A percentile compares a stretch with the other conserved stretches of the same genome.
These are phyloP conservation scores for Aspergillus kassunensis DNA, from an alignment of 495 filamentous ascomycete genomes.

Conservation along the genomic window DNA sequence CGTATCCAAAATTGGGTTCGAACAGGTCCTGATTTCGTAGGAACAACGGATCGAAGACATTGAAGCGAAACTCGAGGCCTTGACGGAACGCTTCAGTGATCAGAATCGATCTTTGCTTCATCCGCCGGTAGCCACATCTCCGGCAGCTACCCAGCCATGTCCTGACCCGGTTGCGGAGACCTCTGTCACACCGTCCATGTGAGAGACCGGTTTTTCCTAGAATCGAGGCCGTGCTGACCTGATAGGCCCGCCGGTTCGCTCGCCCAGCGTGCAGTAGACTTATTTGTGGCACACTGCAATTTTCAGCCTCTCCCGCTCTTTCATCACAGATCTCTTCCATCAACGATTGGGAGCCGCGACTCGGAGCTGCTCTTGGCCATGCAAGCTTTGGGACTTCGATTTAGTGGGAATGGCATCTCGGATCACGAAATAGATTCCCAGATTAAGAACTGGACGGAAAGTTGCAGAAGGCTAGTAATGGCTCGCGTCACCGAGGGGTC, in stretches of 20 bases:
- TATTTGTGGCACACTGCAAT: conserved; percentile 5
- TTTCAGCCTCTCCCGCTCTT: conserved; percentile 7
- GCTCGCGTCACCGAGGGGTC: conserved; percentile 1
- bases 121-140: background rate
- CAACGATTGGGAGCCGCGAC: background rate
- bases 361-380: conserved; percentile 10
- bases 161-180: background rate
- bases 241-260: background rate
- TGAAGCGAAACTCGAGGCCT: conserved; percentile 6
- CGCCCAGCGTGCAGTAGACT: background rate
- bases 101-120: background rate
- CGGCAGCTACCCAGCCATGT: background rate
- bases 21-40: background rate
- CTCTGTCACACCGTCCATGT: background rate
- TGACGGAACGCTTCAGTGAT: conserved; percentile 7
- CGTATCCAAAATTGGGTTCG: background rate
- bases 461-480: background rate
- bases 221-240: background rate
- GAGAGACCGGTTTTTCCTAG: background rate
- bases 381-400: conserved; percentile 7
- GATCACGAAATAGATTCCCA: background rate
- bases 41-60: conserved; percentile 9
- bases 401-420: background rate
- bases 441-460: conserved; percentile 6
- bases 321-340: background rate